These are phyloP conservation scores for Agroathelia rolfsii DNA, from an alignment of 1,284 basidiomycete species.

Conservation along the genomic window DNA sequence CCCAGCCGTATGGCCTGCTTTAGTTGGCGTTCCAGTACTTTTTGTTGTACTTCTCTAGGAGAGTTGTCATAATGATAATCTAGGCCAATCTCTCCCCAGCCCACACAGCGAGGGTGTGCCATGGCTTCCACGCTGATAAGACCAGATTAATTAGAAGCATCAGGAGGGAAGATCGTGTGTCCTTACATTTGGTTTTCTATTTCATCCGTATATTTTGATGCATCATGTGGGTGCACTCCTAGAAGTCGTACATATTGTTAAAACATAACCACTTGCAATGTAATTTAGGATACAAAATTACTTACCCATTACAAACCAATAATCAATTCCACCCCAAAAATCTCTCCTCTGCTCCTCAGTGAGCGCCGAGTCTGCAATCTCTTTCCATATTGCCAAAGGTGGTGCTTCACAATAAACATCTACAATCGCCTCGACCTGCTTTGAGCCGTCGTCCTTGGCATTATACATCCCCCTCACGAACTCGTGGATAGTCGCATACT, in stretches of 20 bases:
- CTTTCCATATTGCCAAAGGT: constrained; percentile 48
- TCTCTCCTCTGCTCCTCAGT: constrained; percentile 33
- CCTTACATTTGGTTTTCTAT: constrained; percentile 62
- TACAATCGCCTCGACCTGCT: constrained; percentile 54
- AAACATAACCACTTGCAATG: constrained; percentile 1
- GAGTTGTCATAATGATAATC: constrained; percentile 79
- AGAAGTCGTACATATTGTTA: constrained; percentile 1
- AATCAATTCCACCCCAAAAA: constrained; percentile 55
- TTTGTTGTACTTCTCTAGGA: constrained; percentile 54
- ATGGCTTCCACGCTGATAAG: constrained; percentile 56
- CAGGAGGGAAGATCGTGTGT: background rate
- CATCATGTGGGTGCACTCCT: constrained; percentile 64
- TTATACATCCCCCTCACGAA: constrained; percentile 59
- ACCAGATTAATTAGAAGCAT: constrained; percentile 1
- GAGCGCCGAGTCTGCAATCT: constrained; percentile 64
- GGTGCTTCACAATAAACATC: constrained; percentile 83
- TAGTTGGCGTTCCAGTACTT: constrained; percentile 59
- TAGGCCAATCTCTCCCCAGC: constrained; percentile 79
- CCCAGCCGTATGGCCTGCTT: constrained; percentile 51
- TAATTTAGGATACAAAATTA: constrained; percentile 9
- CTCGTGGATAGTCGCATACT: constrained; percentile 44
- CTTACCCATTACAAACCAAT: constrained; percentile 71
- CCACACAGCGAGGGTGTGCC: constrained; percentile 68
- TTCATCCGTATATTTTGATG: constrained; percentile 53
- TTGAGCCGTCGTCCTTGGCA: too few relatives aligned